Evolutionary conservation across 129 eudicot genomes (phyloP).

Genomic region (Saussurea involucrata): DNA sequence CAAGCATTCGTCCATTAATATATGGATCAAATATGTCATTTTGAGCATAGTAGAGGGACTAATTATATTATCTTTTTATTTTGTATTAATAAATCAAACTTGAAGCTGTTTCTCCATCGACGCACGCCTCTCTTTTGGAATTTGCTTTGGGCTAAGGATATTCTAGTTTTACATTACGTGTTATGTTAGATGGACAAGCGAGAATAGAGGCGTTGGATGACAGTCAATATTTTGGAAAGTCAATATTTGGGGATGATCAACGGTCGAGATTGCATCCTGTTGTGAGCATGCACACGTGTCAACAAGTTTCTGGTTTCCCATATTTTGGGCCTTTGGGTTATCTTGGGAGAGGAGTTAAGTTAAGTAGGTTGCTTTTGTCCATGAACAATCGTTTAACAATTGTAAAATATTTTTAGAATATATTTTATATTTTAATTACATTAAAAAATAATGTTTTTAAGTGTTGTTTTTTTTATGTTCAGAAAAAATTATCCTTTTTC

Average conservation of each 20-base stretch:
- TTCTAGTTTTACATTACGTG: constrained; percentile 10
- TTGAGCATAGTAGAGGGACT: constrained; percentile 8
- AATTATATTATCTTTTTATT: neutral
- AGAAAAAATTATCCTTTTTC: too few species aligned
- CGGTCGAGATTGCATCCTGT: constrained; percentile 1
- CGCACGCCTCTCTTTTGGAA: constrained; percentile 21
- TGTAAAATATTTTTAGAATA: neutral
- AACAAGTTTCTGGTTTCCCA: constrained; percentile 1
- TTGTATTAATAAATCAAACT: neutral
- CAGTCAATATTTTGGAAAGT: neutral
- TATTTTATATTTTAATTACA: neutral
- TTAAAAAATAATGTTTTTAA: neutral
- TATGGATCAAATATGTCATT: constrained; percentile 1
- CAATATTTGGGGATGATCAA: constrained; percentile 1
- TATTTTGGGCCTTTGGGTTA: neutral
- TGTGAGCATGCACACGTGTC: constrained; percentile 7
- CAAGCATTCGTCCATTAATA: too few species aligned
- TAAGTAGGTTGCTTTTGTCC: neutral
- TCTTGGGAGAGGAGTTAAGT: constrained; percentile 25
- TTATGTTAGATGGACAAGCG: constrained; percentile 3
- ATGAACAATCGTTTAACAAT: neutral
- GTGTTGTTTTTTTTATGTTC: too few species aligned
- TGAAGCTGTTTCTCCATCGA: constrained; percentile 20
- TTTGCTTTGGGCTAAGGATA: constrained; percentile 10
- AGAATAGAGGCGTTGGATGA: constrained; percentile 15